A percentile compares a stretch with the other conserved stretches of the same genome.
These are phyloP conservation scores for Bertia moriformis DNA, from an alignment of 2,329 filamentous ascomycete species.

Conservation along the genomic window DNA sequence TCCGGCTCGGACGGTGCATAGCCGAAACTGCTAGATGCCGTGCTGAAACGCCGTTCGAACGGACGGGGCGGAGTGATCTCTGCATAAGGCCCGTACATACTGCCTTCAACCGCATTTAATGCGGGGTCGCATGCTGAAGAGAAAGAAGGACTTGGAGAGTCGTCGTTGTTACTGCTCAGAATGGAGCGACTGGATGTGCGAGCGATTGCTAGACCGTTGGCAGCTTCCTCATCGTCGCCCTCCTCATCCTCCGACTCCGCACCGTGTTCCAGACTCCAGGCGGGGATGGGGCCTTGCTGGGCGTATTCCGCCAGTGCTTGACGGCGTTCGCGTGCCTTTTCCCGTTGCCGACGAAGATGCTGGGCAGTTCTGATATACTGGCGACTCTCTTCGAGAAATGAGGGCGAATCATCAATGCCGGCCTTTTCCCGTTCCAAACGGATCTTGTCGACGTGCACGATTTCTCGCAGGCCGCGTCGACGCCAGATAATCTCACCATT, in stretches of 20 bases:
- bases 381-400: neutral
- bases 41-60: neutral
- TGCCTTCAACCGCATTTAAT: neutral
- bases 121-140: neutral
- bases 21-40: neutral
- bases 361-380: neutral
- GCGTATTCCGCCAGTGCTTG: neutral
- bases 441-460: slow-evolving; percentile 44
- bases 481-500: slow-evolving; percentile 55
- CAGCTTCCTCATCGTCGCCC: neutral
- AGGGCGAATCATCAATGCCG: slow-evolving; percentile 2
- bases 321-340: slow-evolving; percentile 1
- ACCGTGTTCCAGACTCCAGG: slow-evolving; percentile 1
- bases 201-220: neutral
- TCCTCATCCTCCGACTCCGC: slow-evolving; percentile 1
- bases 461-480: slow-evolving; percentile 40
- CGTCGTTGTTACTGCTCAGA: neutral
- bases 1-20: slow-evolving; percentile 1
- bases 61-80: neutral
- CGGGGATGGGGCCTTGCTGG: neutral
- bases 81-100: neutral
- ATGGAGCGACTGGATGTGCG: neutral
- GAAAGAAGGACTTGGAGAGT: neutral
- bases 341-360: neutral
- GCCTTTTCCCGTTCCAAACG: slow-evolving; percentile 34